Conservation (phyloP, 139 green algal genomes). For the Diplosphaera chodatii region DNA sequence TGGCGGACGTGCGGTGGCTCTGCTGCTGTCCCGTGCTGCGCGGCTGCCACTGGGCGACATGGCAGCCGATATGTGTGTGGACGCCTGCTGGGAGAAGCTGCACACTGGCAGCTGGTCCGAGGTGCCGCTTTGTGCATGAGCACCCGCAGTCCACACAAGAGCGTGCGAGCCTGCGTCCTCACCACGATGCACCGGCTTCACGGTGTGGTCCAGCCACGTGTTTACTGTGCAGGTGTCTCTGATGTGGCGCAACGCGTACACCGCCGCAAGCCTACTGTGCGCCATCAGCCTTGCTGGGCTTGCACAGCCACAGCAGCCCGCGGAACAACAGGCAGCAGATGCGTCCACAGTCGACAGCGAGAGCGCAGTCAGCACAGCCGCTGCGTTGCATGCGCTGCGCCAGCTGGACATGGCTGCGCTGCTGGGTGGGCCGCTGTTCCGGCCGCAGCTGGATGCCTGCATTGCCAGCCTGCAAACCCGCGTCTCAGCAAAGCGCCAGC, state of each 20-base stretch:
- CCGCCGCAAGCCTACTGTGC: constrained; percentile 43
- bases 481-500: constrained; percentile 5
- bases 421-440: constrained; percentile 70
- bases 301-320: background rate
- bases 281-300: background rate
- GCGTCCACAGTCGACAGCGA: too few species aligned
- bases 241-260: constrained; percentile 75
- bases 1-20: constrained; percentile 4
- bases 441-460: constrained; percentile 27
- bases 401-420: constrained; percentile 73
- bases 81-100: constrained; percentile 70
- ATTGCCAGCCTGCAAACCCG: constrained; percentile 21
- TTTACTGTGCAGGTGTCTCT: background rate
- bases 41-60: background rate
- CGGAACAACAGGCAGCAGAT: background rate
- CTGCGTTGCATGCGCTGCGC: constrained; percentile 20
- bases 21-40: constrained; percentile 3
- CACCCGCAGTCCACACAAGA: too few species aligned
- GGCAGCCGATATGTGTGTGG: background rate
- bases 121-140: constrained; percentile 24
- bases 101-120: constrained; percentile 77
- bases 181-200: too few species aligned
- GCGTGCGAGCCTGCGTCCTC: too few species aligned
- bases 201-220: too few species aligned
- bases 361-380: too few species aligned